These are phyloP conservation scores for Oryza meyeriana DNA, from an alignment of 176 grass and related monocot species.

Conservation along the genomic window DNA sequence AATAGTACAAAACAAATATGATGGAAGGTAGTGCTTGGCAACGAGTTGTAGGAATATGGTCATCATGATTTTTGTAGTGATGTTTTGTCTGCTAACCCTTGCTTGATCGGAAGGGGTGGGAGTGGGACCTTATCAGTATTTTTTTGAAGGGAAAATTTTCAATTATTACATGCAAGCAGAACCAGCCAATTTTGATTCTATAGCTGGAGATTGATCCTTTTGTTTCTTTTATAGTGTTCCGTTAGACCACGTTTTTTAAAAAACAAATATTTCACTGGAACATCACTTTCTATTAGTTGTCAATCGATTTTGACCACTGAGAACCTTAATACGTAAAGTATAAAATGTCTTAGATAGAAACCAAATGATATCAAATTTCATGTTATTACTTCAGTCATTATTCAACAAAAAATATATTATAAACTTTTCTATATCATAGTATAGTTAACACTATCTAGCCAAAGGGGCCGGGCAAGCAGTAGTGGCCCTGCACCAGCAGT, in stretches of 20 bases:
- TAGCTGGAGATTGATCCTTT: not conserved
- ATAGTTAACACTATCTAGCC: too few species aligned
- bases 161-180: not conserved
- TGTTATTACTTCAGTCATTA: not conserved
- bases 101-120: not conserved
- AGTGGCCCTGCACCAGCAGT: too few species aligned
- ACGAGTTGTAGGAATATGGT: slow-evolving; percentile 39
- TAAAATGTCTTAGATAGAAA: not conserved
- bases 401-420: not conserved
- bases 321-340: not conserved
- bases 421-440: not conserved
- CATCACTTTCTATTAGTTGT: not conserved
- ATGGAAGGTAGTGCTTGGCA: slow-evolving; percentile 55
- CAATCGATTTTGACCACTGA: not conserved
- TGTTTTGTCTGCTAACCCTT: slow-evolving; percentile 34
- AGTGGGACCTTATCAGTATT: not conserved
- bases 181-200: not conserved
- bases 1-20: slow-evolving; percentile 39
- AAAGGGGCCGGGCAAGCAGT: too few species aligned
- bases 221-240: not conserved
- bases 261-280: not conserved
- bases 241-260: too few species aligned
- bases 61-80: slow-evolving; percentile 37
- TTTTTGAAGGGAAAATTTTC: not conserved
- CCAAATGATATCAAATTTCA: not conserved